Evolutionary conservation across 2,329 filamentous ascomycete genomes (phyloP), one percentile per base, ranked within the genome.

Genomic region (Nigrospora sphaerica): DNA sequence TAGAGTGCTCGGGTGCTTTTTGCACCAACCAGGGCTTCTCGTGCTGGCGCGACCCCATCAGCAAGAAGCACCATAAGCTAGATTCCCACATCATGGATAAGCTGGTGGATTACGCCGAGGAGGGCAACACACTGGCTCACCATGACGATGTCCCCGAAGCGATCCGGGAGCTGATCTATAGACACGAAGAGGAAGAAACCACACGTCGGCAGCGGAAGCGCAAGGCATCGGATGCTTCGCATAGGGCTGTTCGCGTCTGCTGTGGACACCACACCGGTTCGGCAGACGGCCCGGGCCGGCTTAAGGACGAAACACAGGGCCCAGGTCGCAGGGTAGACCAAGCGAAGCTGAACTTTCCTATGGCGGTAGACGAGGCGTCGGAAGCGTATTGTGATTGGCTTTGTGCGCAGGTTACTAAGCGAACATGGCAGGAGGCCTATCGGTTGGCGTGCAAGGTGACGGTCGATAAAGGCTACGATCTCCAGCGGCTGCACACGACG

Each of bases 141-240:
- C 35, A 47, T 43, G 45, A 32, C 40, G 45, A 47, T 43, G 39
- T 44, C 23, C 45, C 33, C 11, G 14, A 42, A 43, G 37, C 39
- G 34, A 47, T 47, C 38, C 45, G 45, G 37, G 34, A 47, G 33
- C 32, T 47, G 31, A 38, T 43, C 31, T 41, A 35, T 16, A 41
- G 17, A 35, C 45, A 32, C 35, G 42, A 33, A 18, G 39, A 41
- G 17, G 45, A 46, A 46, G 32, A 41, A 46, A 17, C 41, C 12
- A 31, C 45, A 17, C 39, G 45, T 46, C 41, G 39, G 39, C 38
- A 34, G 39, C 45, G 45, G 31, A 46, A 46, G 38, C 38, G 45
- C 5, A 40, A 41, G 31, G 45, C 28, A 23, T 41, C 39, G 23
- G 39, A 46, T 41, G n/a, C 38, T 31, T 41, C 34, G 31, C 32